Evolutionary conservation across 495 filamentous ascomycete genomes (phyloP), one percentile per base, ranked within the genome.

Genomic region (Tirmania nivea): DNA sequence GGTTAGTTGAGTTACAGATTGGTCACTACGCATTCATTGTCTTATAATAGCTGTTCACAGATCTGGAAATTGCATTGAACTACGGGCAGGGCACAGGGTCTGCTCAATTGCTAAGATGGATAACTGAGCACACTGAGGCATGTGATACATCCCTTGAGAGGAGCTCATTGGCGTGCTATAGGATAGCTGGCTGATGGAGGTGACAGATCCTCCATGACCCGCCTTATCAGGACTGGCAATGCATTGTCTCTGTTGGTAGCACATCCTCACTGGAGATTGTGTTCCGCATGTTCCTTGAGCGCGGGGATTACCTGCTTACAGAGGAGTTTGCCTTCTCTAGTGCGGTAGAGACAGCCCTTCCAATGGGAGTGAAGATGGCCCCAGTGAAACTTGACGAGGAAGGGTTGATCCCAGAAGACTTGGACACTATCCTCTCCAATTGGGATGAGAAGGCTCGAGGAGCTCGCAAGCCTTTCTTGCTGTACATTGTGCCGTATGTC

Each of bases 121-220:
- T 93, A 42, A 92, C 85, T 0, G 90, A 96, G 69, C 90, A 97
- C 66, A 92, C 86, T 0, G 90, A 90, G 64, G 75, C 75, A 63
- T 49, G 65, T 31, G 19, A 7, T 16, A 47, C 19, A 31, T 16
- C 50, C 48, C 11, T 50, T 2, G 10, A 14, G 52, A 17, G 12
- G 4, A 50, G 48, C n/a, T 21, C 16, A 25, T 37, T 21, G 47
- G 31, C 52, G 50, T 21, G 25, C 16, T 12, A 57, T 59, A 50
- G 54, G 48, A 10, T 55, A 54, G 49, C 55, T 51, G 34, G 59
- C 19, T 31, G 55, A 34, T 54, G 47, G 12, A 19, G 39, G n/a
- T 50, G 19, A 21, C 50, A 79, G 68, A 72, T 88, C 37, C 73
- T 83, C 19, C 76, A 81, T 62, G 66, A 74, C 55, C 83, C 84